Evolutionary conservation across 306 rosid species (phyloP), one percentile per base, ranked within the genome.

Genomic region (Casuarina equisetifolia): DNA sequence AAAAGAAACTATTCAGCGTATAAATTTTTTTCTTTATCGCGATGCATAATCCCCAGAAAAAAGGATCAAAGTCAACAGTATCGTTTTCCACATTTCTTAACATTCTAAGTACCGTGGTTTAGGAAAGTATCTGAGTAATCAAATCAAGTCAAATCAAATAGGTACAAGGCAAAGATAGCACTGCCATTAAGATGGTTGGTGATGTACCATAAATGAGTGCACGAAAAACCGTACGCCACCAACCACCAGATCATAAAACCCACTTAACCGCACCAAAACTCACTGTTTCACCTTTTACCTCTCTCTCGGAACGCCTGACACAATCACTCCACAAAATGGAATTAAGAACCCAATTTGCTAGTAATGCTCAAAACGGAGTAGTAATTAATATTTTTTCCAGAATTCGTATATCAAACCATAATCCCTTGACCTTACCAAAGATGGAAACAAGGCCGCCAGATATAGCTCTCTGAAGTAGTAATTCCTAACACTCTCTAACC

Each of bases 161-260:
- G 42, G 6, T 6, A 54, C 32, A 54, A 3, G 5, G 15, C 46
- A 8, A 66, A 17, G 9, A 36, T 62, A 62, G 15, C 86, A 75
- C 80, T 79, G 50, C 3, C 57, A 78, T 84, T 77, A 84, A 77
- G 74, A 67, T 15, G 85, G 85, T 82, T 82, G 88, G 88, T 84
- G 78, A 74, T 61, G 45, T 45, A 54, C 72, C 73, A 74, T 87
- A 82, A 87, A 84, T 84, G 85, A 67, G 2, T 20, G 36, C 73
- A 63, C 64, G 25, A 20, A 43, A 84, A 53, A 79, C 70, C 71
- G 53, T 62, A 43, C 49, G 17, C 61, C 59, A 35, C 81, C 70
- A 54, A 70, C 82, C 71, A 69, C 70, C 68, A 1, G 7, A 67
- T 4, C 71, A n/a, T 67, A 17, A 67, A 62, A 62, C 42, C n/a